Percentiles rank a stretch among this genome's conserved stretches.
These are phyloP conservation scores for Gamsiella multidivaricata DNA, from an alignment of 192 early-diverging fungal species.

Conservation along the genomic window DNA sequence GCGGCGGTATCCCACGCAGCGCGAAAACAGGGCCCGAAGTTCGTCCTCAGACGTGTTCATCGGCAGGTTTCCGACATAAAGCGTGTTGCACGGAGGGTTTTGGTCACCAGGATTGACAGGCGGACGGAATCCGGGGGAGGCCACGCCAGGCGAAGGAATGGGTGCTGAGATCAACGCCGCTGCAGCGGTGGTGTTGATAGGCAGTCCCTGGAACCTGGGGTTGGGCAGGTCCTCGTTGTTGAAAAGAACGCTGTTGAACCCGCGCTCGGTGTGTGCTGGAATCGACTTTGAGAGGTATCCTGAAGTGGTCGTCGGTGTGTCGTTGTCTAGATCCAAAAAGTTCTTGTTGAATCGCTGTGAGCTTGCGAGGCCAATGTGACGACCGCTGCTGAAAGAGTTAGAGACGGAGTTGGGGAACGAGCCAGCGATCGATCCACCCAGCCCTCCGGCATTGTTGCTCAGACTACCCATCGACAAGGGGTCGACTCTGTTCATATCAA, in stretches of 20 bases:
- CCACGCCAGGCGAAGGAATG: conserved; percentile 52
- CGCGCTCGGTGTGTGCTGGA: conserved; percentile 58
- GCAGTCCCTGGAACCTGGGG: conserved; percentile 48
- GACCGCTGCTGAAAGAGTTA: conserved; percentile 35
- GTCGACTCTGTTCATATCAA: conserved; percentile 42
- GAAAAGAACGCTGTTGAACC: conserved; percentile 57
- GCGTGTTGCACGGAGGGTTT: conserved; percentile 98
- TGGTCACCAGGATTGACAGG: conserved; percentile 82
- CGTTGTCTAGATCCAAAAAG: conserved; percentile 44
- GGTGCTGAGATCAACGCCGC: conserved; percentile 37
- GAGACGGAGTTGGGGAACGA: conserved; percentile 48
- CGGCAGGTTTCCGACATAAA: conserved; percentile 97
- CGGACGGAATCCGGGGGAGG: conserved; percentile 59
- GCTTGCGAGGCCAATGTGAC: conserved; percentile 30
- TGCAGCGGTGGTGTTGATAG: conserved; percentile 56
- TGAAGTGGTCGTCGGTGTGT: conserved; percentile 34
- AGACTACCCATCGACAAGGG: conserved; percentile 47
- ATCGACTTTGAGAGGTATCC: conserved; percentile 62
- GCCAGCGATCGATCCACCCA: conserved; percentile 38
- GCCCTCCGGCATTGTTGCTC: conserved; percentile 32
- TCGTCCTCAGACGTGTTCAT: conserved; percentile 92
- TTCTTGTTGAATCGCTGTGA: conserved; percentile 51
- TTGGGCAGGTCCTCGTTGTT: conserved; percentile 54
- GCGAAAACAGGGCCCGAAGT: conserved; percentile 81
- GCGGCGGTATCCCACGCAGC: conserved; percentile 89